phyloP scores from a whole-genome alignment of 371 early-diverging fungal genomes.

The Mucor plumbeus region DNA sequence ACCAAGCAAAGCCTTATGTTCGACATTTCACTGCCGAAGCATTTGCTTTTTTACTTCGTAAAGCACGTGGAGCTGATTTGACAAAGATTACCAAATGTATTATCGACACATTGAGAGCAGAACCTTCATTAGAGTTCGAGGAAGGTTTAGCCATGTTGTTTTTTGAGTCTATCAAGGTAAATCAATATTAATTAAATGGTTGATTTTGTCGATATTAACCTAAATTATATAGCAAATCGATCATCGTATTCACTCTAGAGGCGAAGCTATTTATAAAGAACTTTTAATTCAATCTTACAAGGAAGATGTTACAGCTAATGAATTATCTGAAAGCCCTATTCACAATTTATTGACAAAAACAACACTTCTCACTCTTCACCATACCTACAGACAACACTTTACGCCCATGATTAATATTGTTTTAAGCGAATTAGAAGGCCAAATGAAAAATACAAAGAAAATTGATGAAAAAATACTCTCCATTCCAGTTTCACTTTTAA shows the following conservation, averaged over 20 bases:
- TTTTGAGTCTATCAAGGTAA: slow-evolving; percentile 81
- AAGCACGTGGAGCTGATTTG: slow-evolving; percentile 66
- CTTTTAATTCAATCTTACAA: slow-evolving; percentile 50
- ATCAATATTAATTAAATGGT: not conserved
- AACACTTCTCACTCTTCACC: slow-evolving; percentile 61
- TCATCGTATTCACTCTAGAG: slow-evolving; percentile 64
- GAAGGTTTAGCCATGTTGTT: slow-evolving; percentile 82
- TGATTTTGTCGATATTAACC: not conserved
- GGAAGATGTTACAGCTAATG: slow-evolving; percentile 30
- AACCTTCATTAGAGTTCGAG: slow-evolving; percentile 58
- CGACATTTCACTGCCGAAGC: slow-evolving; percentile 92
- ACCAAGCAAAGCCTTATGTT: slow-evolving; percentile 73
- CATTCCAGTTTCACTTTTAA: slow-evolving; percentile 51
- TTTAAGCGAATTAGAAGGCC: slow-evolving; percentile 45
- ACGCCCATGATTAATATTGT: slow-evolving; percentile 57
- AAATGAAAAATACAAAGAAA: slow-evolving; percentile 27
- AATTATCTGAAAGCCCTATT: slow-evolving; percentile 31
- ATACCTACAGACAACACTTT: slow-evolving; percentile 59
- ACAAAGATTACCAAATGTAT: slow-evolving; percentile 62
- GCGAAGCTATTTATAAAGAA: slow-evolving; percentile 52
- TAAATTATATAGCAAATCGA: slow-evolving; percentile 52
- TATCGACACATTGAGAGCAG: slow-evolving; percentile 56
- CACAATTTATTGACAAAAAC: slow-evolving; percentile 46
- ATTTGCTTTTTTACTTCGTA: slow-evolving; percentile 88
- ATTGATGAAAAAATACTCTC: slow-evolving; percentile 43